Evolutionary conservation across 2,329 filamentous ascomycete genomes (phyloP).

Genomic region (Colletotrichum viniferum): DNA sequence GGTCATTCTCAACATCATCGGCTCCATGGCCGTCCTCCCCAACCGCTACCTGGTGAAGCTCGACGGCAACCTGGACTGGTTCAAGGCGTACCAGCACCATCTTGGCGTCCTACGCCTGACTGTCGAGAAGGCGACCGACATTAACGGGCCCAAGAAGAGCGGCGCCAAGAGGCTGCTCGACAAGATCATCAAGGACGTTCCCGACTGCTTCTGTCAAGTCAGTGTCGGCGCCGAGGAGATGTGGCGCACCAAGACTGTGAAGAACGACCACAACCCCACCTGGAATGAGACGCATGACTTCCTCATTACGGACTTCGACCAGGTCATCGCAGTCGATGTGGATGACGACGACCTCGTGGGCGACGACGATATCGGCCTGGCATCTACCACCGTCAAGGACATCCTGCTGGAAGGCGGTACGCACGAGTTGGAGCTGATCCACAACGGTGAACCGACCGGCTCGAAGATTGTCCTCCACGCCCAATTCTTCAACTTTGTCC

Average conservation of each 20-base stretch:
- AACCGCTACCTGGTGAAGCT: constrained; percentile 55
- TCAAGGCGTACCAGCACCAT: constrained; percentile 49
- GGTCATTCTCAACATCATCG: constrained; percentile 46
- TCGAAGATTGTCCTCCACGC: constrained; percentile 40
- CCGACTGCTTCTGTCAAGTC: constrained; percentile 51
- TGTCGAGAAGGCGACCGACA: constrained; percentile 41
- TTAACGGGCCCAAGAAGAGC: constrained; percentile 34
- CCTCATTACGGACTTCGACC: constrained; percentile 48
- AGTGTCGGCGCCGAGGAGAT: constrained; percentile 44
- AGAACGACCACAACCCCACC: constrained; percentile 44
- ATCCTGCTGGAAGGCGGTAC: constrained; percentile 45
- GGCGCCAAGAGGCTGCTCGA: constrained; percentile 41
- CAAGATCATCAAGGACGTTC: constrained; percentile 48
- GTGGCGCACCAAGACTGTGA: constrained; percentile 44
- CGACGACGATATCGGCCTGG: constrained; percentile 50
- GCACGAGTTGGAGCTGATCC: constrained; percentile 41
- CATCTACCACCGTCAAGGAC: constrained; percentile 41
- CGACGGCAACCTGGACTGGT: constrained; percentile 49
- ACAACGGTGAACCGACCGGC: constrained; percentile 39
- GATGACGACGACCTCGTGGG: constrained; percentile 46
- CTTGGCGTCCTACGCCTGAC: constrained; percentile 48
- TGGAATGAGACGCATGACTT: constrained; percentile 56
- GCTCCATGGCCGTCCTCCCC: constrained; percentile 49
- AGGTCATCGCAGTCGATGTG: constrained; percentile 43
- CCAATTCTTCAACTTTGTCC: constrained; percentile 45